Base-by-base conservation (phyloP, 345 rosid species). In the Eucalyptus polyanthemos region DNA sequence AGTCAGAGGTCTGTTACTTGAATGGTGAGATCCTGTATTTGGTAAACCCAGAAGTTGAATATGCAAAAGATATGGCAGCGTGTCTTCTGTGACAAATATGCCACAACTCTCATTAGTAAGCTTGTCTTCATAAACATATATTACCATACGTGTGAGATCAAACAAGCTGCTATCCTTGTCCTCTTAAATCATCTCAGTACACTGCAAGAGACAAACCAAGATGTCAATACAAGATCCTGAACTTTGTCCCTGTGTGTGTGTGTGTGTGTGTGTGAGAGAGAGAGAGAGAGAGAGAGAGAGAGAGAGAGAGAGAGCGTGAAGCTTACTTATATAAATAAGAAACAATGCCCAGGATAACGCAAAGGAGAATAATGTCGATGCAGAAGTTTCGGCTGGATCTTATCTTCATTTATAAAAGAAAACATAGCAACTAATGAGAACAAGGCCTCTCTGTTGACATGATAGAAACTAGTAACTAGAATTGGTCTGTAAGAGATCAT, bases 341-440 rank as follows among this genome's bases (percentile, higher is more conserved):
- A 87, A 90, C 93, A 87, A 97, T 94, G 58, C 99, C 97, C 60
- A 96, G 93, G 89, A 97, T 90, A 31, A 97, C 93, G 87, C 95
- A 94, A 9, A 97, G 92, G 87, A 96, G 93, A 89, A 94, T 86
- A 90, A 95, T 94, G 92, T 96, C 98, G n/a, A 97, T 93, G 93
- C 94, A 95, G 93, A 96, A 93, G 93, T 97, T 97, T 87, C 93
- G 92, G 87, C 94, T 93, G 69, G 97, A 95, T 90, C 99, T 93
- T 89, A 96, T 80, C 99, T 76, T 76, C 47, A 76, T 76, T 40
- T 40, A 31, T 16, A 50, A 86, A 86, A 86, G 40, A 44, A 37
- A 86, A 58, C 15, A 34, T 42, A 34, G 16, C 29, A 87, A 87
- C n/a, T 58, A 56, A 87, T 40, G 50, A 25, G 69, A 87, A 51